These are phyloP conservation scores for Lactarius indigo DNA, from an alignment of 768 basidiomycete species.

Conservation along the genomic window DNA sequence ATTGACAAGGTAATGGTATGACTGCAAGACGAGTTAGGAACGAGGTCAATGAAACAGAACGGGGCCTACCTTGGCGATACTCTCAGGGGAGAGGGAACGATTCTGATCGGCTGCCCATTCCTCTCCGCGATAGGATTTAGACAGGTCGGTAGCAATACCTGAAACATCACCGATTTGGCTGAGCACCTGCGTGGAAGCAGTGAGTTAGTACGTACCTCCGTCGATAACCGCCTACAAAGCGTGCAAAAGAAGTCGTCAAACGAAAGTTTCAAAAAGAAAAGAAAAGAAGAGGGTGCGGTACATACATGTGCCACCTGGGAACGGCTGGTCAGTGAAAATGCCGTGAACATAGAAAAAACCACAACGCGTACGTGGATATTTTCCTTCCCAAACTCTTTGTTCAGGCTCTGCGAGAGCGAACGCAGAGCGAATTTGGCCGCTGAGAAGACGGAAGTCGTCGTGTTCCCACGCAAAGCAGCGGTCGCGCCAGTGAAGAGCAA, in stretches of 20 bases:
- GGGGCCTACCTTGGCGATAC: slow-evolving; percentile 57
- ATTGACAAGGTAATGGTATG: slow-evolving; percentile 61
- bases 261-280: neutral
- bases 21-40: slow-evolving; percentile 34
- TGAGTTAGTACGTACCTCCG: slow-evolving; percentile 42
- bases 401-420: slow-evolving; percentile 42
- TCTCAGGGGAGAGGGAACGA: slow-evolving; percentile 53
- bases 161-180: neutral
- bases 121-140: slow-evolving; percentile 10
- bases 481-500: slow-evolving; percentile 46
- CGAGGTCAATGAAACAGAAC: neutral
- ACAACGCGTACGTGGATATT: slow-evolving; percentile 39
- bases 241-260: neutral
- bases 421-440: slow-evolving; percentile 41
- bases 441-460: slow-evolving; percentile 38
- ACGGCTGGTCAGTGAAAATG: neutral
- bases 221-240: slow-evolving; percentile 59
- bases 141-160: slow-evolving; percentile 31
- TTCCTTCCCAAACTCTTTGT: slow-evolving; percentile 44
- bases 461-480: slow-evolving; percentile 39
- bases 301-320: slow-evolving; percentile 11
- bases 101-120: slow-evolving; percentile 46
- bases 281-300: neutral
- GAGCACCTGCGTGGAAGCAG: no score
- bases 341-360: slow-evolving; percentile 35